Base-by-base conservation (phyloP, 2,329 filamentous ascomycete species). In the Xylariaceae sp. region DNA sequence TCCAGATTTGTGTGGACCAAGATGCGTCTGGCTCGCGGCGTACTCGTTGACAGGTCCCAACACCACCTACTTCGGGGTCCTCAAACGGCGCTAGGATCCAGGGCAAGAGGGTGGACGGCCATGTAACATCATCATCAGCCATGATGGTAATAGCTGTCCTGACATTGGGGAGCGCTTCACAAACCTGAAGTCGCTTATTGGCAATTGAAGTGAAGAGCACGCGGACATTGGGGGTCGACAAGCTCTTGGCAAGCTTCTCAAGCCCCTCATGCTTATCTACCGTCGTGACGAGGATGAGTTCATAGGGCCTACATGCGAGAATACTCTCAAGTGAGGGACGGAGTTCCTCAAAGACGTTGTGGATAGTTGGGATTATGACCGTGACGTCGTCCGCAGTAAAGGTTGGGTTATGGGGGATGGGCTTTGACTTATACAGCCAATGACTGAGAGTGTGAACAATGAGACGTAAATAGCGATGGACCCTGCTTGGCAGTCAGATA, bases 61-160 rank as follows among this genome's bases (percentile, higher is more conserved):
- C 93, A 27, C 92, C 93, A 54, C 93, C 93, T 63, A 95, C 93
- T 58, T 81, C 79, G 32, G 82, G 77, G 69, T 94, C 86, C 71
- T 97, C 92, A 59, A 97, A 96, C 0, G 93, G 92, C 4, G 93
- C 93, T 58, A 97, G 78, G 53, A 97, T 88, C 92, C 92, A 97
- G 26, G 88, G 89, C 65, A 96, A 83, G 58, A 96, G 84, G 35
- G 89, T 94, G 13, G 81, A 79, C 3, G 92, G 92, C 89, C 93
- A 96, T 64, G 89, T 92, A 58, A 97, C 93, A 71, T 97, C 93
- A 73, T 97, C 93, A 70, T 97, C 93, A 21, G 92, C 92, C 77
- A 97, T 91, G 65, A 97, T 83, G 30, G 91, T 96, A 68, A 97
- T 92, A 45, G 81, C 77, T 0, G 93, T 97, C 62, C 78, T 81